Base-by-base conservation (phyloP, 2,329 filamentous ascomycete species). In the Trichophyton benhamiae region DNA sequence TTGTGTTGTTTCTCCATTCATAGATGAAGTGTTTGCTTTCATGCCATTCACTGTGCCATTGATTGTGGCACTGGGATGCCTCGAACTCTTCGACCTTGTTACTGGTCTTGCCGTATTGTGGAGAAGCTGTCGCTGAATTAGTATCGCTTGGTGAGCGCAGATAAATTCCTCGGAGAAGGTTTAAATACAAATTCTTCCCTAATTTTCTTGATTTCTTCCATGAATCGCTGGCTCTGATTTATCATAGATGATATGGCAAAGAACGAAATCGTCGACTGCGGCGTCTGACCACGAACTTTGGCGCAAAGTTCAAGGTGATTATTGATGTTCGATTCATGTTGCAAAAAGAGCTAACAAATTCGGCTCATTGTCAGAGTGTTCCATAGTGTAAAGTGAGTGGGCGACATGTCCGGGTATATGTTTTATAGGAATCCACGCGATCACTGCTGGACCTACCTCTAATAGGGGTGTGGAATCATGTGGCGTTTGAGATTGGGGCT, bases 271-370 rank as follows among this genome's bases (percentile, higher is more conserved):
- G 64, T 63, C 33, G 72, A 67, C 8, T 66, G 61, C 3, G 65
- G 63, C 8, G 71, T 64, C 49, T 74, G 70, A 5, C 64, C 63
- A 57, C 71, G 69, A 1, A 77, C 67, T 62, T 70, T 68, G 15
- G 71, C 67, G 7, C 77, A 66, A 65, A 77, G 70, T 53, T 72
- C 67, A 1, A 76, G 61, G 63, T 78, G 76, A 2, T 70, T 73
- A 38, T 69, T 67, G 2, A 78, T 66, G 30, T 75, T 65, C 1
- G 66, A 70, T n/a, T 76, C 72, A 64, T 78, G 76, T 44, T 72
- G 74, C 11, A 69, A 65, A 61, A 75, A 75, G 22, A 77, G 66
- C 75, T 77, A 65, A 65, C 5, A 63, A 25, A 22, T 63, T 64
- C 30, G 66, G 22, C 33, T 38, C 33, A 38, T 38, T 67, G 36